Evolutionary conservation across 192 early-diverging fungal species (phyloP).

Genomic region (Haplosporangium gracile): DNA sequence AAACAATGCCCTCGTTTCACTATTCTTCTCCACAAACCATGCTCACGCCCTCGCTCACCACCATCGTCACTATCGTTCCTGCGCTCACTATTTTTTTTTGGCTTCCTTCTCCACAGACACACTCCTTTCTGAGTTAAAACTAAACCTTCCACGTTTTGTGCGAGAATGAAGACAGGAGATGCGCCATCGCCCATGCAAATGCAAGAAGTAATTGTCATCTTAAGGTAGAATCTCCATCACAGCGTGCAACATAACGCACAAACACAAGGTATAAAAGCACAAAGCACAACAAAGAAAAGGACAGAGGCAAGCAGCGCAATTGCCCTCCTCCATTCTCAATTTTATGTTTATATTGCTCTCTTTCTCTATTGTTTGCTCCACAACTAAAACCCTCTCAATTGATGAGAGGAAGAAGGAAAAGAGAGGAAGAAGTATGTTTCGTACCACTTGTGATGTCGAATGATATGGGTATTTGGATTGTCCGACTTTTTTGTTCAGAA

Average conservation of each 20-base stretch:
- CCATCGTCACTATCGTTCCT: not conserved
- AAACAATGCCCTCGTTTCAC: not conserved
- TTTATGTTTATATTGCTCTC: not conserved
- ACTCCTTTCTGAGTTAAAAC: not conserved
- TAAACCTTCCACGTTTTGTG: not conserved
- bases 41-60: not conserved
- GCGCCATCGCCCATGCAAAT: not conserved
- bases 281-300: not conserved
- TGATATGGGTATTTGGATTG: no score
- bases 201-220: not conserved
- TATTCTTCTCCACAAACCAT: constrained; percentile 2
- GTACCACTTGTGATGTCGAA: no score
- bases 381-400: not conserved
- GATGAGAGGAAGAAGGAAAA: no score
- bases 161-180: not conserved
- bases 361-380: not conserved
- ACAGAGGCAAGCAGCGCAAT: not conserved
- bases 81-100: constrained; percentile 3
- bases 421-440: no score
- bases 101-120: not conserved
- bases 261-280: not conserved
- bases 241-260: not conserved
- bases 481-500: no score
- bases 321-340: not conserved
- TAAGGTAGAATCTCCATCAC: not conserved